Conservation (phyloP, 2,329 filamentous ascomycete species). For the Volutella citrinella region DNA sequence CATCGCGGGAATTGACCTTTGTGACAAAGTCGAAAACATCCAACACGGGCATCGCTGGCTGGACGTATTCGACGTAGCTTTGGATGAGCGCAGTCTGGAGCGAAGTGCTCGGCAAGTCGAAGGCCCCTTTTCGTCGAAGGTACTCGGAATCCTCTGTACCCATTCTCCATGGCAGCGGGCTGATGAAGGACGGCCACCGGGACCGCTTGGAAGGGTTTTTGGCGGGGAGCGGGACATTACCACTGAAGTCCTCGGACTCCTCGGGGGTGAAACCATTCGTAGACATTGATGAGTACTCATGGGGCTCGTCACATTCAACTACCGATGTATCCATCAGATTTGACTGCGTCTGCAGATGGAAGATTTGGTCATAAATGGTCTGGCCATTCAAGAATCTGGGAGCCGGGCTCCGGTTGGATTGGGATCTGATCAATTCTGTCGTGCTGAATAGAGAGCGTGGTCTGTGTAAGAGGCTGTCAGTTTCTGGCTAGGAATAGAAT, state of each 20-base stretch:
- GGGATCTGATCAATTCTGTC: too few species aligned
- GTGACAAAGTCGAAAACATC: conserved; percentile 60
- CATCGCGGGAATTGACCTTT: conserved; percentile 63
- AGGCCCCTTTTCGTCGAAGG: conserved; percentile 75
- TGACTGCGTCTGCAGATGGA: too few species aligned
- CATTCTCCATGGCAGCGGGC: conserved; percentile 72
- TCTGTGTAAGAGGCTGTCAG: too few species aligned
- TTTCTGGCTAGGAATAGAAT: too few species aligned
- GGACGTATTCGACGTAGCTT: conserved; percentile 81
- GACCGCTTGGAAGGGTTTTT: not conserved
- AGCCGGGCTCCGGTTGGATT: too few species aligned
- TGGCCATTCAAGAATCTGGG: too few species aligned
- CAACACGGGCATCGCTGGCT: conserved; percentile 78
- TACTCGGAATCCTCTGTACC: conserved; percentile 78
- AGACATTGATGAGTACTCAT: too few species aligned
- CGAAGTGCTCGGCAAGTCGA: conserved; percentile 65
- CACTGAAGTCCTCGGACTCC: not conserved
- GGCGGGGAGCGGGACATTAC: conserved; percentile 30
- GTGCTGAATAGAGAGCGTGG: too few species aligned
- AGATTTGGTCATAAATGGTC: too few species aligned
- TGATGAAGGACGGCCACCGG: conserved; percentile 64
- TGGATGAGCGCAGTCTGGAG: conserved; percentile 78
- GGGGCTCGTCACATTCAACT: too few species aligned
- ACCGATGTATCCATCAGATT: too few species aligned
- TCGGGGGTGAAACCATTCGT: too few species aligned